Evolutionary conservation across 2,329 filamentous ascomycete genomes (phyloP), one percentile per base, ranked within the genome.

Genomic region (Hypoxylon sp.): DNA sequence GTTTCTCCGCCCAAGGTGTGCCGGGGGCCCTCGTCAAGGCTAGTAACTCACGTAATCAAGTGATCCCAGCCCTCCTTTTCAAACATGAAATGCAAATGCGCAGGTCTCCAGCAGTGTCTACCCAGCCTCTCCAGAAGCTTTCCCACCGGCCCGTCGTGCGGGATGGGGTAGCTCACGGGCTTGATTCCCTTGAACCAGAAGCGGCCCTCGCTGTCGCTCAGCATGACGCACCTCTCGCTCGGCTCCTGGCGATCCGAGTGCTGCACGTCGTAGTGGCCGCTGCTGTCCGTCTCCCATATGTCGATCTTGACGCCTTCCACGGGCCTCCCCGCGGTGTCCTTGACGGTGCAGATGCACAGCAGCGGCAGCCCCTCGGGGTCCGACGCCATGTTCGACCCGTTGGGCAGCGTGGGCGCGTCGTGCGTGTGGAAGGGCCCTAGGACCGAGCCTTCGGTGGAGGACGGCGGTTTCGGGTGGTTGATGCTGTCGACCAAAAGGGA

Each of bases 71-170:
- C 91, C 32, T 83, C 78, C 81, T 93, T 93, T 75, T 90, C 87
- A 79, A 97, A 93, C 91, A 96, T 96, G 73, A 96, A 96, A 78
- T 96, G 92, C 83, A 95, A 86, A 77, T 96, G 92, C 18, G 89
- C 87, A 1, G 92, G 93, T 54, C 93, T 81, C 81, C 88, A 94
- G 59, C 88, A 88, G 79, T 96, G 93, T n/a, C 93, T 82, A n/a
- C 85, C 83, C 72, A 96, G 75, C 72, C 80, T 77, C 75, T 81
- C 80, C 71, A 96, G 79, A 70, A 96, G 76, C 78, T 88, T 87
- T 0, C 92, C 93, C 0, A 97, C 93, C 0, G 93, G 93, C 7
- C 92, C 92, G 78, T 97, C 93, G 72, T 92, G 84, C 1, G 93
- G 92, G 72, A 96, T 96, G 0, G 92, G 90, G 78, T 97, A 97